A percentile compares a stretch with the other conserved stretches of the same genome.
Evolutionary conservation across 495 filamentous ascomycete species (phyloP).

Genomic region (Acidiella bohemica): DNA sequence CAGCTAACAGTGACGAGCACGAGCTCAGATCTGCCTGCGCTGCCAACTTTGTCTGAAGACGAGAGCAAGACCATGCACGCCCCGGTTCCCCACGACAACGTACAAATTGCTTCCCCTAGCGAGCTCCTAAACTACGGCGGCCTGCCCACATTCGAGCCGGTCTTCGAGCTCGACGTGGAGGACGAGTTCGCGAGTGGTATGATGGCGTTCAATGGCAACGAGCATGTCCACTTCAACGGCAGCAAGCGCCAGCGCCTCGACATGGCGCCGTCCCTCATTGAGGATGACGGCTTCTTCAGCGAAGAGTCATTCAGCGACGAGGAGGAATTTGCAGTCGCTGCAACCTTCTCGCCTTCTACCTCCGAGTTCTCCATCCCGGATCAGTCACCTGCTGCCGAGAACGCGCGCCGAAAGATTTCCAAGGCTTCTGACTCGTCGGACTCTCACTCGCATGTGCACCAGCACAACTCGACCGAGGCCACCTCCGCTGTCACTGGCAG

Average conservation of each 20-base stretch:
- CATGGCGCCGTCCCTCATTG: conserved; percentile 37
- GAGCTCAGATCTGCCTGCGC: conserved; percentile 48
- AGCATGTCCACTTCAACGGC: conserved; percentile 49
- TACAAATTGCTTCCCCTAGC: conserved; percentile 31
- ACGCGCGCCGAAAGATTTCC: conserved; percentile 4
- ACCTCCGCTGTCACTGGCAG: conserved; percentile 16
- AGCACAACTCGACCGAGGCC: conserved; percentile 30
- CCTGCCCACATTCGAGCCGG: conserved; percentile 67
- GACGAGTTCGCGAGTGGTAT: conserved; percentile 77
- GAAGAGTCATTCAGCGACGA: conserved; percentile 70
- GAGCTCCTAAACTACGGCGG: conserved; percentile 43
- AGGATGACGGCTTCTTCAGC: conserved; percentile 62
- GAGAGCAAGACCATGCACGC: conserved; percentile 61
- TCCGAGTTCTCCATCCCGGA: conserved; percentile 18
- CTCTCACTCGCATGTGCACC: conserved; percentile 25
- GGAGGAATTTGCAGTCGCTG: conserved; percentile 27
- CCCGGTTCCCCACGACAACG: conserved; percentile 35
- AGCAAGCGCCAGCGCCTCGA: conserved; percentile 68
- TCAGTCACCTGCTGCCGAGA: neutral
- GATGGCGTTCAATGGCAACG: conserved; percentile 49
- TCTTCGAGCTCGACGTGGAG: conserved; percentile 85
- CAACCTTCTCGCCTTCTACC: conserved; percentile 17
- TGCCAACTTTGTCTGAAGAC: conserved; percentile 54
- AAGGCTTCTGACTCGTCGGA: conserved; percentile 16
- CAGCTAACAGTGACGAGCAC: conserved; percentile 67